These are phyloP conservation scores for Pichia sp. DNA, from an alignment of 1,139 yeast species.

Conservation along the genomic window DNA sequence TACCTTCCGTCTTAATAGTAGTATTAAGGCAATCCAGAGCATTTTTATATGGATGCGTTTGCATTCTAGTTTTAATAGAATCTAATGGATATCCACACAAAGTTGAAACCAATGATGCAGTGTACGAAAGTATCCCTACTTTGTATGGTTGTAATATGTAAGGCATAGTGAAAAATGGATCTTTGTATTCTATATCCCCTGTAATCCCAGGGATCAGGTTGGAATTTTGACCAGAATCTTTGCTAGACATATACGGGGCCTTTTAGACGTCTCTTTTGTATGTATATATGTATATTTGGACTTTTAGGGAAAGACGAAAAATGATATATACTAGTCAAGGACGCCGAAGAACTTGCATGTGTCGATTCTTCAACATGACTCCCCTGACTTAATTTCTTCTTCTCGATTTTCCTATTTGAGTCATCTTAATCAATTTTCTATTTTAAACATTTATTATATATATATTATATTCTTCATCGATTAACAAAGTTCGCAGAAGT, in stretches of 20 bases:
- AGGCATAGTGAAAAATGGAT: constrained; percentile 45
- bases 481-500: no score
- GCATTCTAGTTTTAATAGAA: constrained; percentile 79
- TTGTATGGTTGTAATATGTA: constrained; percentile 46
- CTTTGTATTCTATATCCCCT: constrained; percentile 29
- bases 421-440: no score
- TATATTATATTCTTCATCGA: no score
- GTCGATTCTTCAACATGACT: no score
- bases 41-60: constrained; percentile 61
- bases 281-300: not conserved
- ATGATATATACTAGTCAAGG: no score
- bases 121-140: constrained; percentile 54
- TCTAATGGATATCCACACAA: constrained; percentile 80
- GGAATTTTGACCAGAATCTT: not conserved
- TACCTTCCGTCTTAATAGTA: constrained; percentile 59
- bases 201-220: constrained; percentile 32
- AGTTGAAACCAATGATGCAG: constrained; percentile 62
- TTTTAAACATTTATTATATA: no score
- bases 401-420: no score
- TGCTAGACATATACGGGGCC: no score
- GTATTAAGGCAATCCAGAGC: constrained; percentile 53
- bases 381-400: no score
- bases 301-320: no score
- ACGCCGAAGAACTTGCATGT: no score
- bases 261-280: no score